A percentile compares a stretch with the other conserved stretches of the same genome.
These are phyloP conservation scores for Sporothrix brasiliensis DNA, from an alignment of 2,329 filamentous ascomycete genomes.

Conservation along the genomic window DNA sequence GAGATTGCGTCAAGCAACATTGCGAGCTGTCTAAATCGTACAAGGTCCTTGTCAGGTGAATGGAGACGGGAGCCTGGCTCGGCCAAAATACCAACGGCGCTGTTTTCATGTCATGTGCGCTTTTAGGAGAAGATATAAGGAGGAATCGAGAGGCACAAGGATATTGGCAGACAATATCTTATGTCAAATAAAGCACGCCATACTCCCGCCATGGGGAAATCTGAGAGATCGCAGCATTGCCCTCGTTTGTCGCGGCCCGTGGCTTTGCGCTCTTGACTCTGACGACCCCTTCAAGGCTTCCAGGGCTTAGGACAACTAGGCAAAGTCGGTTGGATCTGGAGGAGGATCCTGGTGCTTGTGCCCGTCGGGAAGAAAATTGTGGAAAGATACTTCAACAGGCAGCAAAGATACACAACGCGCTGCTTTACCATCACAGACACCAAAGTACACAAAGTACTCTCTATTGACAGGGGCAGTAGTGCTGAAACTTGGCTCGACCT, in stretches of 20 bases:
- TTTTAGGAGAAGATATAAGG: not conserved
- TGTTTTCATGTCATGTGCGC: no score
- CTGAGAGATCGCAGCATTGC: not conserved
- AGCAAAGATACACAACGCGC: not conserved
- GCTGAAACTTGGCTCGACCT: constrained; percentile 35
- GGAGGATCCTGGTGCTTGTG: not conserved
- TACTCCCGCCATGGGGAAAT: no score
- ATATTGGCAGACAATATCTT: not conserved
- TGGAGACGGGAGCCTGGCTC: no score
- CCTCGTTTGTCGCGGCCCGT: no score
- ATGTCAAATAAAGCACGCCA: not conserved
- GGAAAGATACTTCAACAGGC: not conserved
- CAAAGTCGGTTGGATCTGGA: not conserved
- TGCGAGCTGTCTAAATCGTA: not conserved
- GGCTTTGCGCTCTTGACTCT: no score
- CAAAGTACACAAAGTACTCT: constrained; percentile 29
- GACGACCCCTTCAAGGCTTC: not conserved
- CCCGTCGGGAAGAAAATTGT: constrained; percentile 8
- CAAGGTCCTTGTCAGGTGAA: no score
- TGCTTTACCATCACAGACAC: not conserved
- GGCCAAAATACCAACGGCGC: no score
- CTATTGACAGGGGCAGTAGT: constrained; percentile 30
- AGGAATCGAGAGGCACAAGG: not conserved
- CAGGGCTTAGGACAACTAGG: not conserved
- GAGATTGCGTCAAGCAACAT: not conserved